Conservation (phyloP, 2,329 filamentous ascomycete genomes). For the Setomelanomma holmii region DNA sequence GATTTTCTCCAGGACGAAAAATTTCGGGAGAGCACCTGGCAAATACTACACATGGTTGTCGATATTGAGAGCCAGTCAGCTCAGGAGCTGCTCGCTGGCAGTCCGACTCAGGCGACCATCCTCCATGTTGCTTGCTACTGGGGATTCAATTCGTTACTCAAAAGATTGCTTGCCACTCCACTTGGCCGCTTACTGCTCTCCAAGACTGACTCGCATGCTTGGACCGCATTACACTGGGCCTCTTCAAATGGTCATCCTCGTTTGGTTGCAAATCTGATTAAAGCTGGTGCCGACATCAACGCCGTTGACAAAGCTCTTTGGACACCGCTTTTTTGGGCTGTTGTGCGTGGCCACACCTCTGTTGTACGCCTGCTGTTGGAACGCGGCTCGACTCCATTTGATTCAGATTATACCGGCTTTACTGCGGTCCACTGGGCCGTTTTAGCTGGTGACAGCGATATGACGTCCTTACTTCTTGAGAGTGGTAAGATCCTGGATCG, state of each 20-base stretch:
- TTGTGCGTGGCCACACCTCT: neutral
- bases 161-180: neutral
- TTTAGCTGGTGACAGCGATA: neutral
- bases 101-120: neutral
- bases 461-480: neutral
- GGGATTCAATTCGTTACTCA: neutral
- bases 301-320: neutral
- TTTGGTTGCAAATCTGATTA: neutral
- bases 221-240: neutral
- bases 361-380: neutral
- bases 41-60: neutral
- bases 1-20: neutral
- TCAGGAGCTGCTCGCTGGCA: neutral
- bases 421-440: neutral
- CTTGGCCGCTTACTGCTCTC: neutral
- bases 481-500: neutral
- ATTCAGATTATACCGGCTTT: neutral
- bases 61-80: neutral
- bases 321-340: neutral
- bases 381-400: neutral
- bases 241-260: neutral
- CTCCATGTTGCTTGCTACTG: neutral
- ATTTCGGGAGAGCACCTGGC: neutral
- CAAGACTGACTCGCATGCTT: neutral
- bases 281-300: neutral